Evolutionary conservation across 805 yeast genomes (phyloP).

Genomic region (Teunomyces atbi): DNA sequence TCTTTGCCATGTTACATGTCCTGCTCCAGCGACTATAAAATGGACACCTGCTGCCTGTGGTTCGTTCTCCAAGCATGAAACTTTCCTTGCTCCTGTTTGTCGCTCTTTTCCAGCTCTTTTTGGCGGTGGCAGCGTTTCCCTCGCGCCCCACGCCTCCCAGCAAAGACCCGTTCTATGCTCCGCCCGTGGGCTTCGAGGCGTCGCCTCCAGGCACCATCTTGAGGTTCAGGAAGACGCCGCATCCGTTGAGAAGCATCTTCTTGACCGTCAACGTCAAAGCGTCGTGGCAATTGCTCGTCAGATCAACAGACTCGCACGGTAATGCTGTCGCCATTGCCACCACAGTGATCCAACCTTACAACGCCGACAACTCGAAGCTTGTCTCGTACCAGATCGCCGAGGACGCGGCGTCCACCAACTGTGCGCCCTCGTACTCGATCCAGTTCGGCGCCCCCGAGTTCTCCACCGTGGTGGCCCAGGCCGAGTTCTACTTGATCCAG

Average conservation of each 20-base stretch:
- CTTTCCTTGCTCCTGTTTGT: neutral
- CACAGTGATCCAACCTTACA: slow-evolving; percentile 20
- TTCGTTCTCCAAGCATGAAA: neutral
- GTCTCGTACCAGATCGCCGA: slow-evolving; percentile 19
- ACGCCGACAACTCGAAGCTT: slow-evolving; percentile 20
- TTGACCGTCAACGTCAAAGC: slow-evolving; percentile 19
- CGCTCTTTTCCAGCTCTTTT: neutral
- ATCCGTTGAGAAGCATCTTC: slow-evolving; percentile 15
- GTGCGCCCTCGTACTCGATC: slow-evolving; percentile 20
- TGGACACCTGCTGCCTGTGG: neutral
- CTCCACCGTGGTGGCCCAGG: slow-evolving; percentile 11
- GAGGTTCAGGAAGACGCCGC: slow-evolving; percentile 19
- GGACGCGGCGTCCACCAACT: slow-evolving; percentile 19
- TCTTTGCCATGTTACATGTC: neutral
- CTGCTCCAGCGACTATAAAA: neutral
- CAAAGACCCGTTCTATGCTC: slow-evolving; percentile 24
- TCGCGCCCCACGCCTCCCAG: neutral
- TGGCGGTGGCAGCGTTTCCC: neutral
- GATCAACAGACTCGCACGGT: slow-evolving; percentile 19
- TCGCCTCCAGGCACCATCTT: slow-evolving; percentile 22
- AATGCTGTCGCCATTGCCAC: slow-evolving; percentile 20
- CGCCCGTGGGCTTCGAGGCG: slow-evolving; percentile 22
- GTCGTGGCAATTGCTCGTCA: slow-evolving; percentile 20
- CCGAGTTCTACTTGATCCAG: slow-evolving; percentile 14
- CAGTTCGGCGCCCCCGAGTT: slow-evolving; percentile 7